These are phyloP conservation scores for Puya raimondii DNA, from an alignment of 176 grass and related monocot genomes.

Conservation along the genomic window DNA sequence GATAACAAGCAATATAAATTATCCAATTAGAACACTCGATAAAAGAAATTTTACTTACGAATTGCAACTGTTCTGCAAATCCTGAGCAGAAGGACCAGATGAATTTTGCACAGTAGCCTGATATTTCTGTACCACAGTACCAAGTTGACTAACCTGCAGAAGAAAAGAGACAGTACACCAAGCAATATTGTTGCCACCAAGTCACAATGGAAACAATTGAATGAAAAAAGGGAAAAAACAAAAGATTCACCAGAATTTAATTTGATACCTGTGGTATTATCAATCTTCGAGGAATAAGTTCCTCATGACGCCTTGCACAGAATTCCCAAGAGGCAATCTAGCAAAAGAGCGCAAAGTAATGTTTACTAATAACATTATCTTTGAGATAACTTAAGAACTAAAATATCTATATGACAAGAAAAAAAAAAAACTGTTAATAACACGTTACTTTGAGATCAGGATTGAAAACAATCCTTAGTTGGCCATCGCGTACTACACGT, in stretches of 20 bases:
- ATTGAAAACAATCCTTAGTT: conserved; percentile 95
- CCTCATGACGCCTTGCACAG: conserved; percentile 85
- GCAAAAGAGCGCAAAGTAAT: conserved; percentile 13
- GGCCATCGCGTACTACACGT: conserved; percentile 89
- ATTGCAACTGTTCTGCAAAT: conserved; percentile 87
- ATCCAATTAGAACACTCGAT: background rate
- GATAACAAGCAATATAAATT: too few relatives aligned
- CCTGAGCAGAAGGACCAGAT: conserved; percentile 49
- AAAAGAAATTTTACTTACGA: conserved; percentile 58
- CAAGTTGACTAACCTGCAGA: conserved; percentile 82
- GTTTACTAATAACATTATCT: background rate
- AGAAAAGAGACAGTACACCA: conserved; percentile 4
- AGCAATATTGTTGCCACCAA: conserved; percentile 16
- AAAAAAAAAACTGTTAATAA: conserved; percentile 4
- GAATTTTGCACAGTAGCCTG: conserved; percentile 68
- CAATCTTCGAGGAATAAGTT: conserved; percentile 86
- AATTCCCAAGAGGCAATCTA: conserved; percentile 98
- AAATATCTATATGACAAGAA: background rate
- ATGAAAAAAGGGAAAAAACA: background rate
- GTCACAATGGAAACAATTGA: background rate
- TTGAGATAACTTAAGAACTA: background rate
- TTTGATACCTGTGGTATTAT: conserved; percentile 74
- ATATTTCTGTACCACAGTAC: conserved; percentile 75
- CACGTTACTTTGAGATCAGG: conserved; percentile 82
- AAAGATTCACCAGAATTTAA: conserved; percentile 10